A percentile compares a stretch with the other conserved stretches of the same genome.
These are phyloP conservation scores for Oryza meyeriana DNA, from an alignment of 176 grass and related monocot genomes.

Conservation along the genomic window DNA sequence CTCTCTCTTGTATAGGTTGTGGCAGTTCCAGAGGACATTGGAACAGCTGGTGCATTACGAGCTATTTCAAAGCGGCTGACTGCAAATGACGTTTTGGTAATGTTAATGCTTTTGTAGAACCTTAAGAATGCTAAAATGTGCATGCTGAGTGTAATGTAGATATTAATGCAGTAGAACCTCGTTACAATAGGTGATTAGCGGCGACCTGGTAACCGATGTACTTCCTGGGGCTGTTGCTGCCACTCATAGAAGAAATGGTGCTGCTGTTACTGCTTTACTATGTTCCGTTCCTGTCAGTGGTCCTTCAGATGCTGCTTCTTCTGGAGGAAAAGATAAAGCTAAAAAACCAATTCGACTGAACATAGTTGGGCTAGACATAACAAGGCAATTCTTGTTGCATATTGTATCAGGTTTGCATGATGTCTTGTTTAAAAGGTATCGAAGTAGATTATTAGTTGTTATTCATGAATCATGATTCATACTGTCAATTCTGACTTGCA, in stretches of 20 bases:
- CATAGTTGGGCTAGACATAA: conserved; percentile 83
- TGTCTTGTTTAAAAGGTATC: background rate
- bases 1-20: conserved; percentile 52
- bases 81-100: conserved; percentile 91
- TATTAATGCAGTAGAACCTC: background rate
- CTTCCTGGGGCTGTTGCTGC: conserved; percentile 84
- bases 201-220: conserved; percentile 91
- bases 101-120: conserved; percentile 14
- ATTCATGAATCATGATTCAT: conserved; percentile 21
- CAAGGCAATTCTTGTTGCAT: conserved; percentile 86
- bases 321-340: conserved; percentile 95
- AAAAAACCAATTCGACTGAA: conserved; percentile 78
- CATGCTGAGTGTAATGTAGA: background rate
- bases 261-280: conserved; percentile 79
- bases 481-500: conserved; percentile 41
- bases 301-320: conserved; percentile 61
- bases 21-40: conserved; percentile 75
- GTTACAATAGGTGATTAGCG: conserved; percentile 71
- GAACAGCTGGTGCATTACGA: conserved; percentile 81
- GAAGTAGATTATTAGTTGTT: background rate
- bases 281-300: conserved; percentile 84
- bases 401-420: conserved; percentile 68
- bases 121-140: background rate
- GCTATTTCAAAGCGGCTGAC: conserved; percentile 64
- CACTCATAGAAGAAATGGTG: conserved; percentile 93